phyloP scores from a whole-genome alignment of 805 yeast species.

The Yamadazyma kitorensis region DNA sequence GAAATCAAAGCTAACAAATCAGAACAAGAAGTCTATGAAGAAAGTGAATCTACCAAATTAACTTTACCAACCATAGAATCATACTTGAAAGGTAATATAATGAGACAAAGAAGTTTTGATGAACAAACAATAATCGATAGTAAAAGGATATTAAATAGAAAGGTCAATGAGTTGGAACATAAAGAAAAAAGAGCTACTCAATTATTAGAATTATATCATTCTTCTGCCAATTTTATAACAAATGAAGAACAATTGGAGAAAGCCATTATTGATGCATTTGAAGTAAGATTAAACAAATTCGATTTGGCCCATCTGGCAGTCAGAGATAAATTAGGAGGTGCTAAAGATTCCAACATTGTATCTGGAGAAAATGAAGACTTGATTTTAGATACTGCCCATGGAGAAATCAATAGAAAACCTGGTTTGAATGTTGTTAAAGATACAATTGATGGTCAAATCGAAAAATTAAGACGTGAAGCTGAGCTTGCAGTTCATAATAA shows the following conservation, averaged over 20 bases:
- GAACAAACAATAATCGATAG: constrained; percentile 55
- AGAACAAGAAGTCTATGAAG: constrained; percentile 34
- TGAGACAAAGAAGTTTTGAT: constrained; percentile 70
- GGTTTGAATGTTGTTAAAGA: constrained; percentile 39
- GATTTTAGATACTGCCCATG: constrained; percentile 35
- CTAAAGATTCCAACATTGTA: constrained; percentile 25
- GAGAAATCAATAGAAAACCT: constrained; percentile 41
- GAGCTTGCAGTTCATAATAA: constrained; percentile 24
- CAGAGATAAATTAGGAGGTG: constrained; percentile 34
- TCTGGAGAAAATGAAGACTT: constrained; percentile 29
- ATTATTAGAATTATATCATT: constrained; percentile 69
- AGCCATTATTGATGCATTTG: constrained; percentile 58
- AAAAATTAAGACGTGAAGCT: constrained; percentile 35
- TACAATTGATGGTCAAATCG: constrained; percentile 38
- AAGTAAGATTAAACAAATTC: constrained; percentile 33
- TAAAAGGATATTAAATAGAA: constrained; percentile 68
- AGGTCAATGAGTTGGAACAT: constrained; percentile 48
- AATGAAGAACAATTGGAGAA: constrained; percentile 63
- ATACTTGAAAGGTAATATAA: constrained; percentile 62
- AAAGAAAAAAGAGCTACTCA: constrained; percentile 53
- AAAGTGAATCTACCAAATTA: constrained; percentile 53
- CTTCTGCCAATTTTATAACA: constrained; percentile 64
- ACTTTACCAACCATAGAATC: constrained; percentile 80
- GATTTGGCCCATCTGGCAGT: constrained; percentile 31
- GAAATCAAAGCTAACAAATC: constrained; percentile 24